Evolutionary conservation across 1,284 basidiomycete genomes (phyloP).

Genomic region (Butyriboletus appendiculatus): DNA sequence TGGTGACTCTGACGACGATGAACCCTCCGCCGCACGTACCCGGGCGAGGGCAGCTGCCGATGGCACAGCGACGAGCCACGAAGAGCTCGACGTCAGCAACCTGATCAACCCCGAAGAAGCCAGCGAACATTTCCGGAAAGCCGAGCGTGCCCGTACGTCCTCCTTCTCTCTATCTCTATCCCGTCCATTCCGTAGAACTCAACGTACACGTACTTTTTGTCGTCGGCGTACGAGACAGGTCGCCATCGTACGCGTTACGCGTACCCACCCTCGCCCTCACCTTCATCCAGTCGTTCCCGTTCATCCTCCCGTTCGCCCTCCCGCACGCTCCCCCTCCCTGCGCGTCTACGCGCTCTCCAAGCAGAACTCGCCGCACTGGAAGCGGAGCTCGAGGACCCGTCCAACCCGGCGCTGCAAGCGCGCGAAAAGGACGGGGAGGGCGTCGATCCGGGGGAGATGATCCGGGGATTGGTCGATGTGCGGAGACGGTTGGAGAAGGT

Average conservation of each 20-base stretch:
- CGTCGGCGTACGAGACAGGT: no score
- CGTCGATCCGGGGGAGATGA: conserved; percentile 74
- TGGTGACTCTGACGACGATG: conserved; percentile 67
- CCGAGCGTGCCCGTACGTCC: conserved; percentile 59
- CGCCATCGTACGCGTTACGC: conserved; percentile 57
- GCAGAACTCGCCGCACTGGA: conserved; percentile 67
- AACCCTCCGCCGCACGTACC: conserved; percentile 43
- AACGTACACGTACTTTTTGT: not conserved
- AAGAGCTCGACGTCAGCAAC: conserved; percentile 53
- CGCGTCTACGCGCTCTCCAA: conserved; percentile 62
- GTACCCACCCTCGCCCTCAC: conserved; percentile 59
- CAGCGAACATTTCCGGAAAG: conserved; percentile 63
- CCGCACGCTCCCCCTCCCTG: conserved; percentile 54
- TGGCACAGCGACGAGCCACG: conserved; percentile 38
- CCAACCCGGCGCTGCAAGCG: conserved; percentile 57
- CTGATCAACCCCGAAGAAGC: conserved; percentile 61
- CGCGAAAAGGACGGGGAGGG: conserved; percentile 51
- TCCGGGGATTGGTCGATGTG: conserved; percentile 74
- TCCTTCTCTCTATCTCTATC: not conserved
- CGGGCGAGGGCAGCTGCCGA: conserved; percentile 33
- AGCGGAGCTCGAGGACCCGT: conserved; percentile 66
- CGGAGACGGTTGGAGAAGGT: conserved; percentile 67
- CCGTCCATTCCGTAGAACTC: not conserved
- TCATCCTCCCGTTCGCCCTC: conserved; percentile 24
- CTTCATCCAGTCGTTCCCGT: conserved; percentile 31